Conservation (phyloP, 441 rosid species). For the Aquilaria agallochum region DNA sequence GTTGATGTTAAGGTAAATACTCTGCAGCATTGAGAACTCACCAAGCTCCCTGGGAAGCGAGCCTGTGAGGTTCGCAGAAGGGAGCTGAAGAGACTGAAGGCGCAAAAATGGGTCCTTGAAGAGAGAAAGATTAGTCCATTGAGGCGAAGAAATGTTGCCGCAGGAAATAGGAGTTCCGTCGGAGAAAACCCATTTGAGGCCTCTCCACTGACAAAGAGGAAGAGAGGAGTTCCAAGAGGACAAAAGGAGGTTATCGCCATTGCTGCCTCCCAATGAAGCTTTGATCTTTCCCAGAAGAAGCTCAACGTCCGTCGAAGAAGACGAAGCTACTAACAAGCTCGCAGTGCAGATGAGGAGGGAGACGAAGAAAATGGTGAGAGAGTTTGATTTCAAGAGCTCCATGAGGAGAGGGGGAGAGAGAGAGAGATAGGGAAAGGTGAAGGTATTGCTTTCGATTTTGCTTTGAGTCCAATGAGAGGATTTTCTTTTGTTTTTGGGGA, state of each 20-base stretch:
- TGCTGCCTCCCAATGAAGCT: slow-evolving; percentile 60
- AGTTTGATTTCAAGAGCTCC: slow-evolving; percentile 24
- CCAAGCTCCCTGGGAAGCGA: slow-evolving; percentile 80
- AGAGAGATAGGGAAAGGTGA: slow-evolving; percentile 6
- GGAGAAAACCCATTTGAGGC: slow-evolving; percentile 82
- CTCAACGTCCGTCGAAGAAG: slow-evolving; percentile 54
- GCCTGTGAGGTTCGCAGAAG: slow-evolving; percentile 89
- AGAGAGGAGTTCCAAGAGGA: slow-evolving; percentile 81
- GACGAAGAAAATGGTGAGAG: slow-evolving; percentile 24
- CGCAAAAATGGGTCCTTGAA: slow-evolving; percentile 64
- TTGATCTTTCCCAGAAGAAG: slow-evolving; percentile 64
- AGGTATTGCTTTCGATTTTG: slow-evolving; percentile 7
- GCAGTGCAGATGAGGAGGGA: slow-evolving; percentile 10
- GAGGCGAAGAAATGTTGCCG: slow-evolving; percentile 45
- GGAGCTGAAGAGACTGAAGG: slow-evolving; percentile 72
- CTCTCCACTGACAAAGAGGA: slow-evolving; percentile 90
- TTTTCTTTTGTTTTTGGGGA: slow-evolving; percentile 16
- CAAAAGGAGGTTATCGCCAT: slow-evolving; percentile 56
- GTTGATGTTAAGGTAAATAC: slow-evolving; percentile 65
- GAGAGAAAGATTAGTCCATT: slow-evolving; percentile 60
- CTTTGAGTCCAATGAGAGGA: slow-evolving; percentile 7
- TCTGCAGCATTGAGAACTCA: slow-evolving; percentile 73
- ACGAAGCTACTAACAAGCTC: slow-evolving; percentile 9
- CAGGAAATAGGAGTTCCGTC: slow-evolving; percentile 56
- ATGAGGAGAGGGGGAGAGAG: slow-evolving; percentile 35